Conservation (phyloP, 306 rosid species). For the Psophocarpus tetragonolobus region DNA sequence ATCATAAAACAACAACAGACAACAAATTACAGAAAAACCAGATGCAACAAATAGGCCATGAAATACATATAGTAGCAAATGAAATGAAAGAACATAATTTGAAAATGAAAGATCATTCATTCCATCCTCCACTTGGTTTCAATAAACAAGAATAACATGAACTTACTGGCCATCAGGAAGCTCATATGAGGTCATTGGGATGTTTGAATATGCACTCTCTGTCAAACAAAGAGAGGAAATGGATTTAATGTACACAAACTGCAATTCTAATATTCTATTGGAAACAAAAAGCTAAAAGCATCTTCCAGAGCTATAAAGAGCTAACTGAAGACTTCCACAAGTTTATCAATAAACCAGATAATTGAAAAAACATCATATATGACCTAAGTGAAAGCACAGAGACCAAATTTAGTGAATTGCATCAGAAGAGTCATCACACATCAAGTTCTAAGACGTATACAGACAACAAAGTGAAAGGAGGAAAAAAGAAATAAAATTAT, state of each 20-base stretch:
- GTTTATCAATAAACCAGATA: conserved; percentile 17
- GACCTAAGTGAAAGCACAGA: background rate
- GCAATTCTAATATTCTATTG: background rate
- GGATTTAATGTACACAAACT: conserved; percentile 23
- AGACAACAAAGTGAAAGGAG: background rate
- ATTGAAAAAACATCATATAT: conserved; percentile 13
- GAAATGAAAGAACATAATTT: conserved; percentile 17
- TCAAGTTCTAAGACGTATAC: background rate
- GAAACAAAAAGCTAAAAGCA: conserved; percentile 32
- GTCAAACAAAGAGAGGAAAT: conserved; percentile 25
- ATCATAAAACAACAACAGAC: conserved; percentile 3
- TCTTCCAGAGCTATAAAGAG: conserved; percentile 28
- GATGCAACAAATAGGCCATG: conserved; percentile 6
- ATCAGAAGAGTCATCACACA: background rate
- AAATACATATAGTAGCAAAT: conserved; percentile 10
- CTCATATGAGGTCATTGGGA: conserved; percentile 95
- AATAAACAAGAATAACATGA: conserved; percentile 21
- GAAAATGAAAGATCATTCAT: conserved; percentile 27
- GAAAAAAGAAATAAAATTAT: background rate
- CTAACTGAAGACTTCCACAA: conserved; percentile 2
- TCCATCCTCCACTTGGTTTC: background rate
- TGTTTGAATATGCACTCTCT: conserved; percentile 95
- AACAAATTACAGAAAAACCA: conserved; percentile 11
- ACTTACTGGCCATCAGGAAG: conserved; percentile 99
- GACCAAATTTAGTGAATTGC: conserved; percentile 1